Evolutionary conservation across 2,329 filamentous ascomycete species (phyloP).

Genomic region (Penicillium aurantiogriseum): DNA sequence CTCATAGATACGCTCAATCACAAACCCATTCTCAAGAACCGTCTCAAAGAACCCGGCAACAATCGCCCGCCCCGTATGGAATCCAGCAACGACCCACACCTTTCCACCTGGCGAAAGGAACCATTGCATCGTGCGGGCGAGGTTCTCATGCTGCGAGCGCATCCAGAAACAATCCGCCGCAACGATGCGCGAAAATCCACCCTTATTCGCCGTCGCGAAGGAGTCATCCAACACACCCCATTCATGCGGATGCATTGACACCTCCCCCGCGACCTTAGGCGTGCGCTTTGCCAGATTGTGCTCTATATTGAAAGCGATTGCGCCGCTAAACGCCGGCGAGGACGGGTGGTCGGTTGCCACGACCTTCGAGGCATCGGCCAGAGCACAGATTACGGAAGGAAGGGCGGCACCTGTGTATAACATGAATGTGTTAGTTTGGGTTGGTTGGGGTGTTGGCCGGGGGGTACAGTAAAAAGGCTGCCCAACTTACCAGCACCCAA

Average conservation of each 20-base stretch:
- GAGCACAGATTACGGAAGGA: constrained; percentile 40
- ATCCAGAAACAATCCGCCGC: constrained; percentile 64
- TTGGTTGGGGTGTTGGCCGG: background rate
- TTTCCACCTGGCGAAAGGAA: constrained; percentile 47
- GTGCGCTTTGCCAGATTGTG: constrained; percentile 42
- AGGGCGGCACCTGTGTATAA: constrained; percentile 38
- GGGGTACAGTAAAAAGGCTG: background rate
- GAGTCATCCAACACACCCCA: constrained; percentile 50
- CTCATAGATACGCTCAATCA: constrained; percentile 55
- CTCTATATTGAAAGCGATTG: constrained; percentile 49
- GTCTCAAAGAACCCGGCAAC: constrained; percentile 57
- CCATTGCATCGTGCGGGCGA: constrained; percentile 55
- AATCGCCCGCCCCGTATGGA: constrained; percentile 59
- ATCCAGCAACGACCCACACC: constrained; percentile 56
- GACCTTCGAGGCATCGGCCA: constrained; percentile 40
- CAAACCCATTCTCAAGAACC: constrained; percentile 44
- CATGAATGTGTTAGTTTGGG: background rate
- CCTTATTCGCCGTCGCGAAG: constrained; percentile 41
- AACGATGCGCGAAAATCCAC: constrained; percentile 54
- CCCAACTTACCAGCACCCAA: constrained; percentile 59
- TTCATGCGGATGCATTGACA: constrained; percentile 51
- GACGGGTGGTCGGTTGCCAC: constrained; percentile 53
- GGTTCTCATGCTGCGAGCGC: constrained; percentile 55
- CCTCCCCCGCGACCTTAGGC: background rate
- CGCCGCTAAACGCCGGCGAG: constrained; percentile 40